Percentiles rank a stretch among this genome's conserved stretches.
phyloP scores from a whole-genome alignment of 768 basidiomycete species.

The Panus rudis region DNA sequence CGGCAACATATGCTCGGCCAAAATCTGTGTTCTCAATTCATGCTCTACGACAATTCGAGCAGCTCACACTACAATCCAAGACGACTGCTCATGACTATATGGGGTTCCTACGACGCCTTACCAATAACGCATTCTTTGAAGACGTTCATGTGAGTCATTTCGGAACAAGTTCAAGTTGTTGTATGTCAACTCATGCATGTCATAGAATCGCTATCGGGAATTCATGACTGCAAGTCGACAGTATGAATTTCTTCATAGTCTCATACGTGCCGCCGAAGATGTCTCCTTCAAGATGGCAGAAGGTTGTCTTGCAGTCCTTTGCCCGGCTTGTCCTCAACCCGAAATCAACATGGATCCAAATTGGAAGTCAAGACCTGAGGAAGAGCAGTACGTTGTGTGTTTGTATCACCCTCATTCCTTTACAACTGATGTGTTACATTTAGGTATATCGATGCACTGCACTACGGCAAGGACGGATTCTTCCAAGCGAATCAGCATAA shows the following conservation, averaged over 20 bases:
- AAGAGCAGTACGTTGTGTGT: not conserved
- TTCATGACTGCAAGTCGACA: constrained; percentile 1
- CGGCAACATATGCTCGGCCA: not conserved
- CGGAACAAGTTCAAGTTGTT: too few species aligned
- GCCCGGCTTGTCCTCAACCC: constrained; percentile 14
- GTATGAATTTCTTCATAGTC: not conserved
- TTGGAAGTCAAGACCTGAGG: not conserved
- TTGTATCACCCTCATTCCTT: not conserved
- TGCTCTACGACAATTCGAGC: not conserved
- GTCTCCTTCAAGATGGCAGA: not conserved
- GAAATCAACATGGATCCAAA: constrained; percentile 13
- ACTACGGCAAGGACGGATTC: constrained; percentile 10
- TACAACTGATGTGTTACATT: not conserved
- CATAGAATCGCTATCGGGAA: constrained; percentile 10
- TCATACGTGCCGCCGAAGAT: not conserved
- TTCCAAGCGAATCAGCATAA: constrained; percentile 8
- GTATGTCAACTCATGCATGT: not conserved
- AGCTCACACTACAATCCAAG: not conserved
- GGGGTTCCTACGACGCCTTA: not conserved
- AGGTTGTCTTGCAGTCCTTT: constrained; percentile 5
- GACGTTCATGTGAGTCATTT: constrained; percentile 1
- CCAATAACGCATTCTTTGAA: not conserved
- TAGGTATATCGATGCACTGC: constrained; percentile 10
- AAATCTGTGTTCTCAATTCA: constrained; percentile 2
- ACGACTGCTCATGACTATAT: constrained; percentile 3